Conservation (phyloP, 495 filamentous ascomycete genomes). For the Glarea lozoyensis region DNA sequence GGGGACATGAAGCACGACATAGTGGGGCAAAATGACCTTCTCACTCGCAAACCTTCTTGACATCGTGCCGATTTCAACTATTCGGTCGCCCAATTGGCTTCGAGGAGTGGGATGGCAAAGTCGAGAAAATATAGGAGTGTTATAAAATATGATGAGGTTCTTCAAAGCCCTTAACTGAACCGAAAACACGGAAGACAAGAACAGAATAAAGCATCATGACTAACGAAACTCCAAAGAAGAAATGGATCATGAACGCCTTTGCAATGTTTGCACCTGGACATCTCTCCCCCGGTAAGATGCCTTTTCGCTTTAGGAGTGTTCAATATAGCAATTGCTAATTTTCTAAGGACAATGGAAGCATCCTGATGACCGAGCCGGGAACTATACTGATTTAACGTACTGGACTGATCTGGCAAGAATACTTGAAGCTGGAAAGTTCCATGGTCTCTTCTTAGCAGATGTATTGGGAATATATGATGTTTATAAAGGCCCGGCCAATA, state of each 20-base stretch:
- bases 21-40: background rate
- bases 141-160: too few relatives aligned
- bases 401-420: constrained; percentile 24
- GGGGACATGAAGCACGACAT: background rate
- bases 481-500: constrained; percentile 40
- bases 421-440: constrained; percentile 50
- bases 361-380: background rate
- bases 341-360: background rate
- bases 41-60: background rate
- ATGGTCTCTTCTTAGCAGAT: constrained; percentile 57
- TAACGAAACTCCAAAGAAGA: background rate
- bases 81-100: background rate
- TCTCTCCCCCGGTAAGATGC: background rate
- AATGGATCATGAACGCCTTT: constrained; percentile 1
- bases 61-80: background rate
- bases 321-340: background rate
- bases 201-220: background rate
- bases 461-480: constrained; percentile 50
- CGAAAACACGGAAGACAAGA: background rate
- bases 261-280: background rate
- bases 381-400: background rate
- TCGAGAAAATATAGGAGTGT: too few relatives aligned
- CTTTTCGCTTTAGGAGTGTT: background rate
- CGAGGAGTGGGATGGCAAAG: too few relatives aligned
- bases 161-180: background rate